Evolutionary conservation across 164 flowering plant genomes (phyloP), one percentile per base, ranked within the genome.

Genomic region (Macadamia tetraphylla): DNA sequence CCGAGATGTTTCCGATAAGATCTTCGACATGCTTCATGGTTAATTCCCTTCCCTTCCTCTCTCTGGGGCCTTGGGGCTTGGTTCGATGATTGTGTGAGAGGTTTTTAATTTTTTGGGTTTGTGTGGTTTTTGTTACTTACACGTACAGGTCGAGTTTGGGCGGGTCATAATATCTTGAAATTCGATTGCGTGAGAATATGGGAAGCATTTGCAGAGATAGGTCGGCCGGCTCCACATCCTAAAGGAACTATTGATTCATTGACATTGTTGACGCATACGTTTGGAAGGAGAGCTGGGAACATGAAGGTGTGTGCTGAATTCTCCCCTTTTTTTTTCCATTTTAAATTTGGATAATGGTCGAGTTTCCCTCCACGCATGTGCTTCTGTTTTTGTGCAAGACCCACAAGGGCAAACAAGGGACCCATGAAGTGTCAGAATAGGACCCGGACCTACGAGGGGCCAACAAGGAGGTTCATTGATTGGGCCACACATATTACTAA

Each of bases 211-310:
- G 88, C 81, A 0, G 85, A 71, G 62, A 84, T 90, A 46, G 87
- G 87, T 32, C 79, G 81, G 67, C 85, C 87, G 0, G 76, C 89
- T 5, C 99, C 99, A 0, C 93, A 88, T 83, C 97, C 99, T 0
- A 85, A 77, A 62, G 94, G 86, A 3, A 80, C 75, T 0, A 84
- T 92, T 62, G 98, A 92, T 79, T 81, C 98, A 0, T 73, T 90
- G 76, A 71, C 80, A 0, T 65, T 90, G 76, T 75, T 95, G 81
- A 88, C 94, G n/a, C 87, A 89, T 69, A 88, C 61, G 52, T 95
- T 95, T 65, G 98, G 99, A 29, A 86, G 94, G 72, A 85, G 99
- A 81, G 99, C 99, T 75, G 99, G 99, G 66, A 75, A 95, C 70
- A 95, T 92, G 99, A 95, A 95, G 94, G 99, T 92, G 63, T 43